Evolutionary conservation across 139 green algal genomes (phyloP).

Genomic region (Coccomyxa sp.): DNA sequence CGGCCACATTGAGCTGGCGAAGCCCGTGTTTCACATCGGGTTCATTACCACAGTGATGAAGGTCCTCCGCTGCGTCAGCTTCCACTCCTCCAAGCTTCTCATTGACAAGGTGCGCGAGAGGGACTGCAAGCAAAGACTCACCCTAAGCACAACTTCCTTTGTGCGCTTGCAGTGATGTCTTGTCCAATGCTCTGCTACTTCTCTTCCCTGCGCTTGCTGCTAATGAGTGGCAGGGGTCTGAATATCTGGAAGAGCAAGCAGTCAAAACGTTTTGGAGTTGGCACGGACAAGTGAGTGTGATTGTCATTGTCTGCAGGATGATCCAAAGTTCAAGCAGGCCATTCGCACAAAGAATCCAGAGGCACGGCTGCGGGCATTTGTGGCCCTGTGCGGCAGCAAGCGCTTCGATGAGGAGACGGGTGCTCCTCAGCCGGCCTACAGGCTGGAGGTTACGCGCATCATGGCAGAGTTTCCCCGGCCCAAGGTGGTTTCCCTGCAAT

Average conservation of each 20-base stretch:
- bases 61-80: conserved; percentile 92
- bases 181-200: too few species aligned
- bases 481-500: conserved; percentile 40
- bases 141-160: too few species aligned
- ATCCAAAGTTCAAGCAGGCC: conserved; percentile 68
- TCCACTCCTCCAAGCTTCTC: conserved; percentile 85
- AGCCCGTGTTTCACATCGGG: conserved; percentile 93
- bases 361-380: conserved; percentile 61
- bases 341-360: conserved; percentile 63
- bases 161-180: too few species aligned
- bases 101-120: conserved; percentile 62
- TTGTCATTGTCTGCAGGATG: conserved; percentile 31
- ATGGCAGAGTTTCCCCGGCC: conserved; percentile 82
- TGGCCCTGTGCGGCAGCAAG: conserved; percentile 49
- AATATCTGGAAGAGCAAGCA: too few species aligned
- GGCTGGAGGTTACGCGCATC: conserved; percentile 68
- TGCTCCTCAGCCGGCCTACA: conserved; percentile 81
- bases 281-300: too few species aligned
- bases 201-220: background rate
- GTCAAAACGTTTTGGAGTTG: too few species aligned
- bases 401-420: conserved; percentile 55
- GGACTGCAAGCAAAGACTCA: background rate
- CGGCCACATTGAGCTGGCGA: conserved; percentile 94
- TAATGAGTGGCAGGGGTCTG: background rate
- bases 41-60: conserved; percentile 94